A percentile compares a stretch with the other conserved stretches of the same genome.
Conservation (phyloP, 2,329 filamentous ascomycete species). For the Talaromyces sp. region DNA sequence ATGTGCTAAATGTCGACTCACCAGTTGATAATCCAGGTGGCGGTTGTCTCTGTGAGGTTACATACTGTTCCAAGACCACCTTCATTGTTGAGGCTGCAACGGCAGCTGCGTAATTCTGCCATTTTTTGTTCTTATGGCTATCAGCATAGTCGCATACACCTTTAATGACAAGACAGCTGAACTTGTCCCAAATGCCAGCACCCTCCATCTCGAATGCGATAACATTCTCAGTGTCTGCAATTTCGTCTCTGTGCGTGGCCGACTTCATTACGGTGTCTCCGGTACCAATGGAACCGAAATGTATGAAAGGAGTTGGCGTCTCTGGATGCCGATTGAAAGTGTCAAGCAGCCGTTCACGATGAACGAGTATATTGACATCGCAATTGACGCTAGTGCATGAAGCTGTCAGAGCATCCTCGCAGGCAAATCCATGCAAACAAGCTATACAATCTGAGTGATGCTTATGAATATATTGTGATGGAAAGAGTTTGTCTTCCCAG, state of each 20-base stretch:
- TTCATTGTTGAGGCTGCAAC: slow-evolving; percentile 14
- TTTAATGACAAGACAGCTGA: slow-evolving; percentile 19
- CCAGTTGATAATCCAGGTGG: neutral
- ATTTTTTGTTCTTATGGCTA: slow-evolving; percentile 21
- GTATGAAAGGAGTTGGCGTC: slow-evolving; percentile 25
- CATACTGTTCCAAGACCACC: slow-evolving; percentile 11
- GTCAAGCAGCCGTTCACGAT: slow-evolving; percentile 17
- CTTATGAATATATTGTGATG: slow-evolving; percentile 23
- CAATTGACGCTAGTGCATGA: slow-evolving; percentile 17
- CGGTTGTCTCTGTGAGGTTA: neutral
- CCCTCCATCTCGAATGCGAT: slow-evolving; percentile 26
- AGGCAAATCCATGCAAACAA: slow-evolving; percentile 1
- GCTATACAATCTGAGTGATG: slow-evolving; percentile 19
- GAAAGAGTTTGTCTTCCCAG: slow-evolving; percentile 23
- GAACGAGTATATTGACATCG: slow-evolving; percentile 17
- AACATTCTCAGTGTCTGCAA: slow-evolving; percentile 25
- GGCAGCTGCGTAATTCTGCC: slow-evolving; percentile 21
- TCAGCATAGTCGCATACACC: slow-evolving; percentile 23
- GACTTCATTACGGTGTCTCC: slow-evolving; percentile 33
- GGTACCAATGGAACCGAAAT: slow-evolving; percentile 36
- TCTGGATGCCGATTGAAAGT: neutral
- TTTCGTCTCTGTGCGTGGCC: slow-evolving; percentile 33
- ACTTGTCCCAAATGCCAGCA: slow-evolving; percentile 21
- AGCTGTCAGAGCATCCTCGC: slow-evolving; percentile 8
- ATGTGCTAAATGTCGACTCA: neutral